Percentiles rank a stretch among this genome's conserved stretches.
These are phyloP conservation scores for Paratrimastix pyriformis DNA, from an alignment of 78 protist genomes.

Conservation along the genomic window DNA sequence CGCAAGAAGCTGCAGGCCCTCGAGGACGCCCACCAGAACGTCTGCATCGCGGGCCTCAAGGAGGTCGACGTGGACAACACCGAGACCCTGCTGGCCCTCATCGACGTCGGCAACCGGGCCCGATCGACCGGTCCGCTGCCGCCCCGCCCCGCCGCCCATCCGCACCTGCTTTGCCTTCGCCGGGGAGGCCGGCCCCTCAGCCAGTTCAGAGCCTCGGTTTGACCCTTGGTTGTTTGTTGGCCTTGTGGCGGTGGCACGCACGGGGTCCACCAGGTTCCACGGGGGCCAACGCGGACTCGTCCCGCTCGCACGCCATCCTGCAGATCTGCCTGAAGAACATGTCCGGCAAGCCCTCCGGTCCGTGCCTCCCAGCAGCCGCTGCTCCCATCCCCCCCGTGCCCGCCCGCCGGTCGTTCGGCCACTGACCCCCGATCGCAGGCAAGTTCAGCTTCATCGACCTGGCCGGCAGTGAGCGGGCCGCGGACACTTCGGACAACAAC, in stretches of 20 bases:
- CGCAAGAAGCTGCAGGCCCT: slow-evolving; percentile 53
- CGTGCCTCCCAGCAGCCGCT: slow-evolving; percentile 7
- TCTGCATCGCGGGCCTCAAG: slow-evolving; percentile 65
- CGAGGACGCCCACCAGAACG: slow-evolving; percentile 67
- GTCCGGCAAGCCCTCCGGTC: too few relatives aligned
- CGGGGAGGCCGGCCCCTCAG: too few relatives aligned
- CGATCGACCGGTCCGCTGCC: too few relatives aligned
- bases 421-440: slow-evolving; percentile 20
- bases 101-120: slow-evolving; percentile 46
- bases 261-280: too few relatives aligned
- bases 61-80: slow-evolving; percentile 37
- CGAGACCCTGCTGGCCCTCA: slow-evolving; percentile 48
- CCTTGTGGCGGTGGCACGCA: too few relatives aligned
- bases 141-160: too few relatives aligned
- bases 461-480: slow-evolving; percentile 83
- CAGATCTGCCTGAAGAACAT: slow-evolving; percentile 46
- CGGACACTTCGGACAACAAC: slow-evolving; percentile 70
- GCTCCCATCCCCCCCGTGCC: not conserved
- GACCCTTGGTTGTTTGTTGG: too few relatives aligned
- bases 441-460: slow-evolving; percentile 79
- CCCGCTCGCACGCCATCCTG: slow-evolving; percentile 86
- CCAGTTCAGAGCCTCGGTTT: too few relatives aligned
- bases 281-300: slow-evolving; percentile 72
- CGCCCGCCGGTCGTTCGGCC: not conserved
- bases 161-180: too few relatives aligned